A percentile compares a stretch with the other conserved stretches of the same genome.
Conservation (phyloP, 192 early-diverging fungal genomes). For the Backusella circina region DNA sequence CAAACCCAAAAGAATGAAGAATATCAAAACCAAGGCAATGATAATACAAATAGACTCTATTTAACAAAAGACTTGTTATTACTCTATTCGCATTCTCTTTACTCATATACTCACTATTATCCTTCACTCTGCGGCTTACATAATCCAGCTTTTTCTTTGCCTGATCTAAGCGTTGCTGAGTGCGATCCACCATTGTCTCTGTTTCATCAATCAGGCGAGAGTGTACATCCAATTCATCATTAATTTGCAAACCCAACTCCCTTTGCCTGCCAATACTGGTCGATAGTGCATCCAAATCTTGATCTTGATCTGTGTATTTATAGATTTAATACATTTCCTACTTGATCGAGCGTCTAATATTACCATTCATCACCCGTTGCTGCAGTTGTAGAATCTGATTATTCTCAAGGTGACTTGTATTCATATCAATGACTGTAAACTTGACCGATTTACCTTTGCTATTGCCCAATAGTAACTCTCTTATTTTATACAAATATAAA, state of each 20-base stretch:
- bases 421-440: conserved; percentile 24
- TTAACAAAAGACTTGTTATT: background rate
- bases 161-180: conserved; percentile 37
- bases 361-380: conserved; percentile 62
- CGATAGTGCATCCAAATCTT: conserved; percentile 64
- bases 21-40: conserved; percentile 38
- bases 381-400: conserved; percentile 58
- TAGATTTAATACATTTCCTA: background rate
- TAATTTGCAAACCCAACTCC: conserved; percentile 68
- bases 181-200: conserved; percentile 57
- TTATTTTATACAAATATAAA: background rate
- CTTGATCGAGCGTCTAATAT: background rate
- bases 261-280: conserved; percentile 62
- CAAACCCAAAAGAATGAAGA: conserved; percentile 36
- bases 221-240: conserved; percentile 71
- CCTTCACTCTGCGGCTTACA: conserved; percentile 49
- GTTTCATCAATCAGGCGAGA: conserved; percentile 71
- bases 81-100: background rate
- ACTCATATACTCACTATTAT: conserved; percentile 40
- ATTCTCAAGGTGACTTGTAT: conserved; percentile 40
- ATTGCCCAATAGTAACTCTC: background rate
- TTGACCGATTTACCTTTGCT: background rate
- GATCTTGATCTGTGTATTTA: conserved; percentile 65
- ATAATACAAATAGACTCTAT: conserved; percentile 45
- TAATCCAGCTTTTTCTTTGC: conserved; percentile 50